Conservation (phyloP, 495 filamentous ascomycete species). For the Mycothermus thermophilus region DNA sequence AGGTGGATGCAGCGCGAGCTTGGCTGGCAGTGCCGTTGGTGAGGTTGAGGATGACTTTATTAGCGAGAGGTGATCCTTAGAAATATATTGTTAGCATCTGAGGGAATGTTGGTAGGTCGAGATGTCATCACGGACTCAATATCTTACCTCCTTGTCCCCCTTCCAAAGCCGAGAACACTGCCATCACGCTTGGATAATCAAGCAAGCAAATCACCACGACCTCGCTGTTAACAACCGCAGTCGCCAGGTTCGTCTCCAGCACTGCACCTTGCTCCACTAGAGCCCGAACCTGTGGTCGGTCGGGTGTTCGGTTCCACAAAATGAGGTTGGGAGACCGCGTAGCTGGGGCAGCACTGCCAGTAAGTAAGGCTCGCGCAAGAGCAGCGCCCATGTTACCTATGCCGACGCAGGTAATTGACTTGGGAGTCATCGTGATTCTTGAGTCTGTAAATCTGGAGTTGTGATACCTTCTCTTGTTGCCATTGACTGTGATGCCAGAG, state of each 20-base stretch:
- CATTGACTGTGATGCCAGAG: too few relatives aligned
- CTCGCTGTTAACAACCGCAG: slow-evolving; percentile 1
- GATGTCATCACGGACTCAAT: too few relatives aligned
- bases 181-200: slow-evolving; percentile 5
- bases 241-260: not conserved
- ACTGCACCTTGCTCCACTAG: slow-evolving; percentile 1
- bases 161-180: not conserved
- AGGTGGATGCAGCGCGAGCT: not conserved
- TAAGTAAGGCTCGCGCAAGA: slow-evolving; percentile 3
- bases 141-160: too few relatives aligned
- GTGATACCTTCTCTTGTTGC: too few relatives aligned
- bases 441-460: too few relatives aligned
- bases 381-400: slow-evolving; percentile 13
- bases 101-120: too few relatives aligned
- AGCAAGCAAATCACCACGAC: slow-evolving; percentile 8
- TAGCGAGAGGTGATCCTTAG: slow-evolving; percentile 2
- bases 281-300: slow-evolving; percentile 4
- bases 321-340: not conserved
- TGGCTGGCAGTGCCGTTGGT: slow-evolving; percentile 12
- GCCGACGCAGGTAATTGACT: slow-evolving; percentile 10
- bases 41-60: slow-evolving; percentile 12
- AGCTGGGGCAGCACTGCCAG: too few relatives aligned
- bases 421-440: too few relatives aligned
- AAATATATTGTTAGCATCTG: too few relatives aligned
- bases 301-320: slow-evolving; percentile 11